Conservation (phyloP, 2,329 filamentous ascomycete genomes). For the Fusarium beomiforme region DNA sequence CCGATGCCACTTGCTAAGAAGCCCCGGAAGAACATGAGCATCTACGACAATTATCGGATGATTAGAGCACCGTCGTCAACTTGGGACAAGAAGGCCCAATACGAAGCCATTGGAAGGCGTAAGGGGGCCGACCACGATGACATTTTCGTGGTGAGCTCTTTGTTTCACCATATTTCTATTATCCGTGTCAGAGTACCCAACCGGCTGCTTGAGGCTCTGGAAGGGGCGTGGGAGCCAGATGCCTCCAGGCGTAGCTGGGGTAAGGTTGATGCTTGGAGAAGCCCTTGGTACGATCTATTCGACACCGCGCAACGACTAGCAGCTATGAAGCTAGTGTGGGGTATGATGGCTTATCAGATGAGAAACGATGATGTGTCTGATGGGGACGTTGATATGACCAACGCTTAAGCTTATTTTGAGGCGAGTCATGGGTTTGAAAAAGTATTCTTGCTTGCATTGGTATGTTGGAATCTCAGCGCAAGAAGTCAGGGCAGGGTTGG, state of each 20-base stretch:
- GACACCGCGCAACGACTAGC: slow-evolving; percentile 61
- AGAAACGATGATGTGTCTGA: slow-evolving; percentile 48
- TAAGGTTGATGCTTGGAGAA: slow-evolving; percentile 65
- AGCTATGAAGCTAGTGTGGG: slow-evolving; percentile 68
- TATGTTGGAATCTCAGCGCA: neutral
- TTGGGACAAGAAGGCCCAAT: slow-evolving; percentile 70
- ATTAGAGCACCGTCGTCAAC: slow-evolving; percentile 65
- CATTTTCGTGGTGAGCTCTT: slow-evolving; percentile 67
- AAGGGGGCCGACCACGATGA: slow-evolving; percentile 64
- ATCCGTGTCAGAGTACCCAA: slow-evolving; percentile 68
- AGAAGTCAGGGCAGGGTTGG: neutral
- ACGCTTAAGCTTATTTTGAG: slow-evolving; percentile 27
- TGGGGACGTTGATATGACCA: slow-evolving; percentile 44
- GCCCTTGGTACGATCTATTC: slow-evolving; percentile 71
- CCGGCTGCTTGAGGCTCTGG: slow-evolving; percentile 62
- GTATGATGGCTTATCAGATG: slow-evolving; percentile 70
- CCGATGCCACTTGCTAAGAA: slow-evolving; percentile 54
- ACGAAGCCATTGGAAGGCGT: slow-evolving; percentile 65
- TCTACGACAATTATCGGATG: slow-evolving; percentile 73
- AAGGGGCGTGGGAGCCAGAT: slow-evolving; percentile 54
- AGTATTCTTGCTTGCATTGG: neutral
- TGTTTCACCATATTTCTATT: slow-evolving; percentile 71
- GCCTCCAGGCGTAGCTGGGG: slow-evolving; percentile 57
- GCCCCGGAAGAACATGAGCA: slow-evolving; percentile 63
- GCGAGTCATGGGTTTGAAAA: neutral